A percentile compares a stretch with the other conserved stretches of the same genome.
These are phyloP conservation scores for Haplosporangium sp. DNA, from an alignment of 371 early-diverging fungal genomes.

Conservation along the genomic window DNA sequence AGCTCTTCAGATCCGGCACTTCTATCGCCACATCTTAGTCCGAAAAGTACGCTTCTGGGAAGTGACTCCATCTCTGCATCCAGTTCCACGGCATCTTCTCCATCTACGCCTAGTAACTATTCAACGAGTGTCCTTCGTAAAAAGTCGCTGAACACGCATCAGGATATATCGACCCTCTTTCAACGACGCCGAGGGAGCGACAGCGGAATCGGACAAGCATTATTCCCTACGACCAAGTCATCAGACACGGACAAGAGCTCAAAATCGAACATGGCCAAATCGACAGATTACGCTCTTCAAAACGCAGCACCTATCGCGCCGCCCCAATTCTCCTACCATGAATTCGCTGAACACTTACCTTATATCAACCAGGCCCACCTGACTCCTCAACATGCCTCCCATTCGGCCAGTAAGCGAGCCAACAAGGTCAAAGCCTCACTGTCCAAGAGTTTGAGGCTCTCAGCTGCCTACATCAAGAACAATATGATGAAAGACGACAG, in stretches of 20 bases:
- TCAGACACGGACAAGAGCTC: slow-evolving; percentile 3
- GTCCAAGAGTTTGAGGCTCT: slow-evolving; percentile 43
- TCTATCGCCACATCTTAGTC: slow-evolving; percentile 16
- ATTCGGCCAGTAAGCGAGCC: slow-evolving; percentile 24
- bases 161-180: slow-evolving; percentile 37
- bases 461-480: slow-evolving; percentile 50
- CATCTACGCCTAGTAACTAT: slow-evolving; percentile 10
- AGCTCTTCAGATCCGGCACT: not conserved
- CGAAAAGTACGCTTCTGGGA: slow-evolving; percentile 1
- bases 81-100: slow-evolving; percentile 8
- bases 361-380: not conserved
- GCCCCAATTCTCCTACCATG: slow-evolving; percentile 2
- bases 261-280: not conserved
- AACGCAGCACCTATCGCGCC: slow-evolving; percentile 11
- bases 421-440: slow-evolving; percentile 43
- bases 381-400: not conserved
- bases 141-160: slow-evolving; percentile 12
- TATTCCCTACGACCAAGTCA: slow-evolving; percentile 8
- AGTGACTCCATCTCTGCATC: slow-evolving; percentile 17
- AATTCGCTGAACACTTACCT: not conserved
- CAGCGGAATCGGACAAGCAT: slow-evolving; percentile 16
- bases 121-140: slow-evolving; percentile 13
- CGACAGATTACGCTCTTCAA: slow-evolving; percentile 8
- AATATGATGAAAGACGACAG: slow-evolving; percentile 48
- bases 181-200: slow-evolving; percentile 36